Conservation (phyloP, 2,329 filamentous ascomycete species). For the Allantophomopsis cytisporea region DNA sequence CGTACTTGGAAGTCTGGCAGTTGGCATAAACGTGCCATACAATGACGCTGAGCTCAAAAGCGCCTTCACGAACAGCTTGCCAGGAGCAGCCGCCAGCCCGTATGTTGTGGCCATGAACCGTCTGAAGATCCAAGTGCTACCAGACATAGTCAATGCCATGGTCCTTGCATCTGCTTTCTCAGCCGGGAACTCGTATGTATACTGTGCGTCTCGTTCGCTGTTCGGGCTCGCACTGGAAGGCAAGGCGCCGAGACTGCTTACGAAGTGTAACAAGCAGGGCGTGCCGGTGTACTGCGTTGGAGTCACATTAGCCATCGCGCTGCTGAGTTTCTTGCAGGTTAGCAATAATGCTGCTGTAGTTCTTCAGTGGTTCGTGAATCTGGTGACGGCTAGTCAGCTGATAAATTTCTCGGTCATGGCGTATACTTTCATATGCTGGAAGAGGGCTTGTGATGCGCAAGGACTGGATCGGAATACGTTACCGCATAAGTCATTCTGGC, state of each 20-base stretch:
- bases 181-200: constrained; percentile 39
- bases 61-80: constrained; percentile 37
- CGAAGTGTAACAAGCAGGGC: constrained; percentile 32
- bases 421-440: constrained; percentile 44
- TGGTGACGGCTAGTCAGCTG: constrained; percentile 37
- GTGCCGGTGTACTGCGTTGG: constrained; percentile 48
- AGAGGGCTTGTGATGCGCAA: constrained; percentile 31
- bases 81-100: constrained; percentile 35
- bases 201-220: constrained; percentile 32
- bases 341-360: constrained; percentile 40
- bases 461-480: constrained; percentile 25
- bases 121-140: constrained; percentile 35
- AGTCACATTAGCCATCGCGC: constrained; percentile 38
- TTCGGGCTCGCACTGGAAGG: constrained; percentile 36
- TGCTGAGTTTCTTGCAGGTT: constrained; percentile 48
- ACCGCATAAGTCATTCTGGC: constrained; percentile 36
- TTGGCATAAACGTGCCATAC: constrained; percentile 45
- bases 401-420: constrained; percentile 39
- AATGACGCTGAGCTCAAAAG: constrained; percentile 37
- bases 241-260: constrained; percentile 31
- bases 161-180: constrained; percentile 39
- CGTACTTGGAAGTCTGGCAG: constrained; percentile 49
- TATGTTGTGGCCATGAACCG: constrained; percentile 39
- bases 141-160: constrained; percentile 46
- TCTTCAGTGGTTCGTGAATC: constrained; percentile 46